Conservation (phyloP, 208 protist genomes). For the Crithidia acanthocephali region DNA sequence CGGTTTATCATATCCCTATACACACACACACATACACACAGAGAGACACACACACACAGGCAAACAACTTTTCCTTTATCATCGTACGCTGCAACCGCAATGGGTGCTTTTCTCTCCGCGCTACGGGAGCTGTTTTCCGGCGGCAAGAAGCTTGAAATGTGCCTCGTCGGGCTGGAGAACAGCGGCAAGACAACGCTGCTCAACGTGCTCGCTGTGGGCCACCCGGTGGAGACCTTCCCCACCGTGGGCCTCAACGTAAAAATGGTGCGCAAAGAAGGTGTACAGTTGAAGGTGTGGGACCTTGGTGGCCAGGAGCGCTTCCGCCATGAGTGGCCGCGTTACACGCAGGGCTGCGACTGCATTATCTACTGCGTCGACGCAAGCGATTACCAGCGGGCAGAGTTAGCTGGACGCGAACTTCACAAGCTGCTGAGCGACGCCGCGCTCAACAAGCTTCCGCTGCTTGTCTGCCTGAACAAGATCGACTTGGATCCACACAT, state of each 20-base stretch:
- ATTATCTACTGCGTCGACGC: constrained; percentile 82
- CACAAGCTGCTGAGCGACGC: constrained; percentile 67
- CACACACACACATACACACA: no score
- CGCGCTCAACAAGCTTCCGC: constrained; percentile 52
- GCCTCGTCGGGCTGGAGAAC: constrained; percentile 79
- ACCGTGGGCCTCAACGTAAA: constrained; percentile 88
- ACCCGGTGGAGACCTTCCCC: constrained; percentile 73
- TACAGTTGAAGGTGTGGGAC: constrained; percentile 86
- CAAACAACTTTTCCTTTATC: constrained; percentile 11
- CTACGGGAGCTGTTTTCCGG: constrained; percentile 60
- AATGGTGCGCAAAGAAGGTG: constrained; percentile 74
- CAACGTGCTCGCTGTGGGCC: constrained; percentile 71
- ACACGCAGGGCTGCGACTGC: constrained; percentile 75
- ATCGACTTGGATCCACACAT: constrained; percentile 85
- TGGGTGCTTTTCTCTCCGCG: constrained; percentile 60
- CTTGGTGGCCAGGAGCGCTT: constrained; percentile 79
- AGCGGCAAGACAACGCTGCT: constrained; percentile 86
- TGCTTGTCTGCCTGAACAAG: constrained; percentile 87
- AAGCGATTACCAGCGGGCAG: constrained; percentile 60
- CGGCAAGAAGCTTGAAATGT: constrained; percentile 75
- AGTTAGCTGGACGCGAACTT: constrained; percentile 62
- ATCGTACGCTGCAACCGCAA: constrained; percentile 1
- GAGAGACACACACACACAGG: no score
- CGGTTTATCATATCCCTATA: no score
- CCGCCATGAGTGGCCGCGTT: constrained; percentile 73